Base-by-base conservation (phyloP, 768 basidiomycete genomes). In the Saitozyma podzolica region DNA sequence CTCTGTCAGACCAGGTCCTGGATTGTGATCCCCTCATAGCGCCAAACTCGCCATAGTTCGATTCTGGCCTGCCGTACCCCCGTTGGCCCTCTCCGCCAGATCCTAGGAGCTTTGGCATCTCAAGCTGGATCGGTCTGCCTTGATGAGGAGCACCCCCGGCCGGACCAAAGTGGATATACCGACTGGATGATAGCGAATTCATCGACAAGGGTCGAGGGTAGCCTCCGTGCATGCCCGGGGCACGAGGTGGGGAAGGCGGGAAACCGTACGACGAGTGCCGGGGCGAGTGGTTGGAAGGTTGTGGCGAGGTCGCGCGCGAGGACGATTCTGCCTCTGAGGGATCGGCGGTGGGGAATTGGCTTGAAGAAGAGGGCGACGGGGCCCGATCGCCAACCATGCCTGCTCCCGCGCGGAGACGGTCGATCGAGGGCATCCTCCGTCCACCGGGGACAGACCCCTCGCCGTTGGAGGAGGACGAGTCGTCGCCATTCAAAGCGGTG, bases 121-220 rank as follows among this genome's bases (percentile, higher is more conserved):
- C 56, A 5, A 70, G 54, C 51, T 73, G 66, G 1, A 73, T 64
- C 41, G 68, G 66, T 58, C 72, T 56, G 14, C 72, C 72, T 51
- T 67, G 66, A 64, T 73, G 71, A 4, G 71, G 71, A 16, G 71
- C 71, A 40, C 68, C 58, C 14, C 71, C 63, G 3, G 66, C 64
- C 1, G 66, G 68, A 10, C 70, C 70, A 19, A 66, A 60, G 42
- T 67, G 66, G 9, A 70, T 51, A 58, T 66, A 65, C 29, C 65
- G 56, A 14, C 52, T 56, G 11, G 66, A 68, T 11, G 64, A 53
- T 8, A 72, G 29, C 0, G 67, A 69, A 10, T 56, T 58, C 67
- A 72, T 68, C n/a, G 61, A 64, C n/a, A 42, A 45, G 3, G 72
- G 64, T 45, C 72, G 17, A 29, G 65, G 68, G 40, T 62, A 67